Evolutionary conservation across 345 rosid genomes (phyloP).

Genomic region (Pugionium dolabratum): DNA sequence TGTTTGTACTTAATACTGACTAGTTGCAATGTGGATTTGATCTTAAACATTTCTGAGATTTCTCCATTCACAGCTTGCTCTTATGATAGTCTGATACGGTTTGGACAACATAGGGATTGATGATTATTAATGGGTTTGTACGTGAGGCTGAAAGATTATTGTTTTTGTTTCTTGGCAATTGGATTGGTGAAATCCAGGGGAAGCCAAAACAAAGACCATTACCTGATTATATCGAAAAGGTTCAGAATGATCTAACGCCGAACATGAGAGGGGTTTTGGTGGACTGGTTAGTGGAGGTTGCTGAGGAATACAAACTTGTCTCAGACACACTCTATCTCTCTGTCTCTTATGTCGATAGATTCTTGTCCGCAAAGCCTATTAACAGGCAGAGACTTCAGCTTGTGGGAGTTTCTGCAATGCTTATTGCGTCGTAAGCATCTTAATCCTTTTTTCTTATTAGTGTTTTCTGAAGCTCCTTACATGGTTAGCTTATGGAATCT

Average conservation of each 20-base stretch:
- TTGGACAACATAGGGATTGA: not conserved
- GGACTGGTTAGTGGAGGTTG: conserved; percentile 79
- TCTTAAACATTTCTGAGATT: not conserved
- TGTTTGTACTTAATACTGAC: not conserved
- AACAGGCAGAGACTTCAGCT: conserved; percentile 64
- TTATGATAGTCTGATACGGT: not conserved
- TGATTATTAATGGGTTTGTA: not conserved
- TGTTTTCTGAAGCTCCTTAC: not conserved
- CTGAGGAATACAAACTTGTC: conserved; percentile 62
- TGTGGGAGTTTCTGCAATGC: conserved; percentile 77
- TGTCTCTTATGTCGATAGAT: conserved; percentile 55
- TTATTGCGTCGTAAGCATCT: conserved; percentile 70
- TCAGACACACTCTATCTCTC: conserved; percentile 59
- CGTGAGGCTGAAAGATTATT: not conserved
- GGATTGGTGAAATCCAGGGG: conserved; percentile 39
- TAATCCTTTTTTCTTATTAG: not conserved
- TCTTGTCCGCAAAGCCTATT: conserved; percentile 48
- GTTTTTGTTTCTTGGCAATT: not conserved
- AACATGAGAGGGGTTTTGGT: conserved; percentile 69
- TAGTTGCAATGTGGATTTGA: conserved; percentile 10
- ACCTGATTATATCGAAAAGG: conserved; percentile 63
- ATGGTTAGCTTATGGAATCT: conserved; percentile 23
- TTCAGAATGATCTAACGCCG: conserved; percentile 58
- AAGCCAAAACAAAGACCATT: conserved; percentile 55
- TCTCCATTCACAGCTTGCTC: not conserved